Percentiles rank a stretch among this genome's conserved stretches.
phyloP scores from a whole-genome alignment of 257 asterid species.

The Capsicum rhomboideum region DNA sequence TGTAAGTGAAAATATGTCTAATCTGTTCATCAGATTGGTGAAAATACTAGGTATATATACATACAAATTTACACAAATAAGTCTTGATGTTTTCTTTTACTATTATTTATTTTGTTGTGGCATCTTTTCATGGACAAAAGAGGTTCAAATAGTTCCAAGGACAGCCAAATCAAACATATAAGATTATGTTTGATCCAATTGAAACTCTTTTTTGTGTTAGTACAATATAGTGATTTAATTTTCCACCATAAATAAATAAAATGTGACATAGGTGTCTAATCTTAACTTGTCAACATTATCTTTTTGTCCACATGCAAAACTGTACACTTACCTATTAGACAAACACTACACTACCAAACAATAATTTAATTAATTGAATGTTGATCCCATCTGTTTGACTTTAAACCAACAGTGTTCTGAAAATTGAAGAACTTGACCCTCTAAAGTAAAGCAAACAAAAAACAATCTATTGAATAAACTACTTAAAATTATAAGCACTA shows the following conservation, averaged over 20 bases:
- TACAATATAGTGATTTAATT: not conserved
- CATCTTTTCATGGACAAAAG: not conserved
- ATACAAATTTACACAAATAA: not conserved
- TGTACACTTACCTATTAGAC: slow-evolving; percentile 3
- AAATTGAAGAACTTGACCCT: slow-evolving; percentile 18
- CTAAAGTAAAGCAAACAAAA: slow-evolving; percentile 14
- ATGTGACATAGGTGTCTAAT: slow-evolving; percentile 9
- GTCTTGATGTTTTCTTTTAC: not conserved
- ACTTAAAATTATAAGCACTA: not conserved
- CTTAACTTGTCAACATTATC: slow-evolving; percentile 8
- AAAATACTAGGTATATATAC: not conserved
- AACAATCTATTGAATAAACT: not conserved
- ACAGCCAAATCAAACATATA: slow-evolving; percentile 7
- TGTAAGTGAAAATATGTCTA: too few relatives aligned
- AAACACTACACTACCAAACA: not conserved
- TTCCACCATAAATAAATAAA: not conserved
- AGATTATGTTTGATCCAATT: slow-evolving; percentile 9
- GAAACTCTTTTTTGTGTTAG: not conserved
- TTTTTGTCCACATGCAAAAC: slow-evolving; percentile 4
- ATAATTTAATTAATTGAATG: slow-evolving; percentile 15
- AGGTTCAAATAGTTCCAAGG: not conserved
- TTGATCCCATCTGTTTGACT: slow-evolving; percentile 17
- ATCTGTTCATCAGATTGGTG: too few relatives aligned
- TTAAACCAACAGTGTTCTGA: slow-evolving; percentile 15
- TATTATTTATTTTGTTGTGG: not conserved